These are phyloP conservation scores for Xylaria bambusicola DNA, from an alignment of 495 filamentous ascomycete species.

Conservation along the genomic window DNA sequence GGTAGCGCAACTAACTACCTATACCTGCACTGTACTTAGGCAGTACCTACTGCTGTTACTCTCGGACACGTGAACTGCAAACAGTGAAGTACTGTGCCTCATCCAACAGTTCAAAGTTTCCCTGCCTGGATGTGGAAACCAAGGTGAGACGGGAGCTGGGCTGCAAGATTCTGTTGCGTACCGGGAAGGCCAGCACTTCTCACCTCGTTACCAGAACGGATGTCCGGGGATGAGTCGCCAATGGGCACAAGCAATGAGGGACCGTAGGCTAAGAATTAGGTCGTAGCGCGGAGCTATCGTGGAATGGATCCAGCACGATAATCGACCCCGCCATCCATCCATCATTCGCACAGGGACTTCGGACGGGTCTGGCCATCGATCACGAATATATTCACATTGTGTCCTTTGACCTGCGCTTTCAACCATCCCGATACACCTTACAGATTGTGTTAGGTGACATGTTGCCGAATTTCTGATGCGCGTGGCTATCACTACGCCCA, in stretches of 20 bases:
- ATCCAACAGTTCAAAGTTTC: background rate
- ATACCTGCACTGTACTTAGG: background rate
- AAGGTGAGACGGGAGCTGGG: background rate
- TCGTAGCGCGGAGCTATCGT: constrained; percentile 9
- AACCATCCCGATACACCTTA: too few species aligned
- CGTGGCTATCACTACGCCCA: too few species aligned
- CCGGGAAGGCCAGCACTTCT: background rate
- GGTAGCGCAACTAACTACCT: background rate
- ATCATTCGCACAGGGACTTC: background rate
- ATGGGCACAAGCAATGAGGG: background rate
- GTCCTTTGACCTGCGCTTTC: background rate
- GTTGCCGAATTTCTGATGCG: too few species aligned
- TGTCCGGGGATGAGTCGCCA: background rate
- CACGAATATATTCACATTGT: background rate
- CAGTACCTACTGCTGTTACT: background rate
- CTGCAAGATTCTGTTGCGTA: too few species aligned
- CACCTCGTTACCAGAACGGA: background rate
- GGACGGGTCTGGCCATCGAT: background rate
- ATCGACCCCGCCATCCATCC: constrained; percentile 15
- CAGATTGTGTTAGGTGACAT: too few species aligned
- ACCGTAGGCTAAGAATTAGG: background rate
- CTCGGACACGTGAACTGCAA: too few species aligned
- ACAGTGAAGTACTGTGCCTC: too few species aligned
- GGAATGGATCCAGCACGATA: constrained; percentile 1
- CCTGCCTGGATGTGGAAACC: background rate